A percentile compares a stretch with the other conserved stretches of the same genome.
These are phyloP conservation scores for Myriangium duriaei DNA, from an alignment of 2,329 filamentous ascomycete species.

Conservation along the genomic window DNA sequence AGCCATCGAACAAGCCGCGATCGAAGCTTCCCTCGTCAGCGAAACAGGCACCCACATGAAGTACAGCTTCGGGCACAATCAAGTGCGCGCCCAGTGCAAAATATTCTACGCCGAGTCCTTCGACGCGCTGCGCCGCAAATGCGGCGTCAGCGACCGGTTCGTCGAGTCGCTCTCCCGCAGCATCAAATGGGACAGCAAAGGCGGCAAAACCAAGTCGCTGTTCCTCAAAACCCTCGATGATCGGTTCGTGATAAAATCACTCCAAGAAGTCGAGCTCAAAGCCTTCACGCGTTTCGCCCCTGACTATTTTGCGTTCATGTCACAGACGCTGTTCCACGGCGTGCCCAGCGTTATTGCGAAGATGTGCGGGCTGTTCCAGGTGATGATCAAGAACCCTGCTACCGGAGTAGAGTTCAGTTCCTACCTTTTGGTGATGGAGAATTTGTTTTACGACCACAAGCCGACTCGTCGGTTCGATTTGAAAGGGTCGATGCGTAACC, in stretches of 20 bases:
- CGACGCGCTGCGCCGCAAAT: slow-evolving; percentile 84
- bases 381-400: slow-evolving; percentile 87
- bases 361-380: slow-evolving; percentile 97
- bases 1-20: slow-evolving; percentile 48
- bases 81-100: slow-evolving; percentile 94
- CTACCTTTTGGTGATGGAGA: slow-evolving; percentile 92
- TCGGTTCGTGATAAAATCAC: slow-evolving; percentile 79
- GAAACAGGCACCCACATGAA: slow-evolving; percentile 86
- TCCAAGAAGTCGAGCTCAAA: slow-evolving; percentile 82
- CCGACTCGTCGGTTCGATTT: slow-evolving; percentile 76
- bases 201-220: slow-evolving; percentile 93
- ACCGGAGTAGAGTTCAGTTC: slow-evolving; percentile 91
- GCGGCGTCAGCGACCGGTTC: slow-evolving; percentile 83
- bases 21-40: slow-evolving; percentile 75
- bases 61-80: slow-evolving; percentile 87
- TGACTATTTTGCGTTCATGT: slow-evolving; percentile 95
- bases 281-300: slow-evolving; percentile 93
- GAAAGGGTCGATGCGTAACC: slow-evolving; percentile 96
- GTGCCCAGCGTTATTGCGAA: slow-evolving; percentile 95
- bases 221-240: slow-evolving; percentile 96
- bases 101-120: slow-evolving; percentile 98
- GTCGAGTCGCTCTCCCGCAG: slow-evolving; percentile 91
- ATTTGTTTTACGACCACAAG: slow-evolving; percentile 88
- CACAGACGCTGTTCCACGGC: slow-evolving; percentile 83
- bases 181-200: slow-evolving; percentile 95